Conservation (phyloP, 306 rosid genomes). For the Rosa rugosa region DNA sequence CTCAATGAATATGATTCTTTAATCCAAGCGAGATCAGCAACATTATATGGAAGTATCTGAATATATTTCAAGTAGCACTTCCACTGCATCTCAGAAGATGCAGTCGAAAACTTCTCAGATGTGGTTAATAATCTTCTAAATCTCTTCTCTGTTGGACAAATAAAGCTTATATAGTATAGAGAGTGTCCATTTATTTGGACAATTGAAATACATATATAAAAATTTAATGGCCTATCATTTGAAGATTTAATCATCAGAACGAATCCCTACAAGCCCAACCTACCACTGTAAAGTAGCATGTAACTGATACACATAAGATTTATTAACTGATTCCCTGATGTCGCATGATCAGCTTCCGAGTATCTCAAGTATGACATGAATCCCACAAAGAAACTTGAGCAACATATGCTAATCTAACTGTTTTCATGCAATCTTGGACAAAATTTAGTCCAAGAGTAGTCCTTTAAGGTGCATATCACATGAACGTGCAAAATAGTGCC, state of each 20-base stretch:
- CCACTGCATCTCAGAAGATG: no score
- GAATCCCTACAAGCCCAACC: slow-evolving; percentile 4
- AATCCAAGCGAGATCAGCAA: neutral
- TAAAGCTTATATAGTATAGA: neutral
- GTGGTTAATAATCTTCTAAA: neutral
- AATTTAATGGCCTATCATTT: neutral
- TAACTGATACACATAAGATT: neutral
- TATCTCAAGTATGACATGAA: slow-evolving; percentile 3
- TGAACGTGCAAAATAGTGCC: slow-evolving; percentile 7
- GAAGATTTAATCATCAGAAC: neutral
- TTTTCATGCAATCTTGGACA: slow-evolving; percentile 22
- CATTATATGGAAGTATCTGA: neutral
- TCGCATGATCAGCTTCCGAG: neutral
- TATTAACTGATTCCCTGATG: slow-evolving; percentile 12
- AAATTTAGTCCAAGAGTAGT: neutral
- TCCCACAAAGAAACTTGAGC: slow-evolving; percentile 16
- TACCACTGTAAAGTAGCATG: neutral
- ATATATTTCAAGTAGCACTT: no score
- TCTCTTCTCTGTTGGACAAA: neutral
- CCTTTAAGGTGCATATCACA: slow-evolving; percentile 10
- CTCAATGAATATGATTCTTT: neutral
- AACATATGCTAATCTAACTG: neutral
- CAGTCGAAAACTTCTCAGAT: neutral
- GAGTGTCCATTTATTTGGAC: neutral
- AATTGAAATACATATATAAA: neutral